Conservation (phyloP, 208 protist genomes). For the Balamuthia mandrillaris region DNA sequence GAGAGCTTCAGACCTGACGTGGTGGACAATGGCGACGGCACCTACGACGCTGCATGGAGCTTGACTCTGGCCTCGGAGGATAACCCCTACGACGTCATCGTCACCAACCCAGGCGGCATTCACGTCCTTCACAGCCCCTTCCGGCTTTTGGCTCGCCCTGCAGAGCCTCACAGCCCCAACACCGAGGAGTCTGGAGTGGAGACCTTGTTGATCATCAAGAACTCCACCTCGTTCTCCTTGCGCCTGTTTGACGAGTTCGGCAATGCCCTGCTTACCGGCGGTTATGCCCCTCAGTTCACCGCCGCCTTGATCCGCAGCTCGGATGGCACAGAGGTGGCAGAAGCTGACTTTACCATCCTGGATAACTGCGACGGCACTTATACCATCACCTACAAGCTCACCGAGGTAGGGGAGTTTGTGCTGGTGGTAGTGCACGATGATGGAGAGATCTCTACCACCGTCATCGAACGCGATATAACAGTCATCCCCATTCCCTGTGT, state of each 20-base stretch:
- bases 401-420: not conserved
- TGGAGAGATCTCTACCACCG: not conserved
- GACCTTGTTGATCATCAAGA: not conserved
- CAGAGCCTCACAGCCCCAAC: not conserved
- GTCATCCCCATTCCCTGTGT: not conserved
- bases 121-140: conserved; percentile 22
- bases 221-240: not conserved
- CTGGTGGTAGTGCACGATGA: not conserved
- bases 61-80: too few relatives aligned
- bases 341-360: not conserved
- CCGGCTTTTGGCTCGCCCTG: not conserved
- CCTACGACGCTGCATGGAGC: too few relatives aligned
- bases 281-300: not conserved
- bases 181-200: not conserved
- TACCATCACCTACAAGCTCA: not conserved
- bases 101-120: too few relatives aligned
- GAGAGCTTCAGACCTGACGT: too few relatives aligned
- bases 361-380: conserved; percentile 38
- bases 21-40: too few relatives aligned
- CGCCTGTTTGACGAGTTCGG: not conserved
- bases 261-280: not conserved
- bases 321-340: not conserved
- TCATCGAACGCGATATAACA: not conserved
- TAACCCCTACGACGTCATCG: too few relatives aligned
- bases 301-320: not conserved